These are phyloP conservation scores for Clitopilus passeckerianus DNA, from an alignment of 768 basidiomycete genomes.

Conservation along the genomic window DNA sequence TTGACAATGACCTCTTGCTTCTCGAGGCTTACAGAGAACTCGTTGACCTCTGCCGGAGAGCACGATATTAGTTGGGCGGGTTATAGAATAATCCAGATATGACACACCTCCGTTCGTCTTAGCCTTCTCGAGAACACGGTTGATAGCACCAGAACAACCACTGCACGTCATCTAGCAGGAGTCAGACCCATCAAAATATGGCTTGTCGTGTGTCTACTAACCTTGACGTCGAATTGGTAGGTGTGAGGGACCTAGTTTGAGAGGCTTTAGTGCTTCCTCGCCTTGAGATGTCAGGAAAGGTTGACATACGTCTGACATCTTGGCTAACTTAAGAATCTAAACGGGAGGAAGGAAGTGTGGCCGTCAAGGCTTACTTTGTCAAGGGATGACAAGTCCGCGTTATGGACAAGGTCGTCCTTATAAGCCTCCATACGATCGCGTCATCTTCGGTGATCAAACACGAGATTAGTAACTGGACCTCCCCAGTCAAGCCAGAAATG, in stretches of 20 bases:
- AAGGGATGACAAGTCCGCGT: not conserved
- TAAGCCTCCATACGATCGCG: conserved; percentile 11
- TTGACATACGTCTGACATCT: not conserved
- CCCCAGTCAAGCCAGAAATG: not conserved
- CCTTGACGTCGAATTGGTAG: conserved; percentile 87
- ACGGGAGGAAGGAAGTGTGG: not conserved
- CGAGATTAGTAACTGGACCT: not conserved
- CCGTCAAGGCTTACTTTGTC: not conserved
- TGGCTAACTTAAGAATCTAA: not conserved
- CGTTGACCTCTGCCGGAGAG: conserved; percentile 47
- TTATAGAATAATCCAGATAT: not conserved
- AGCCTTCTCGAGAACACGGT: conserved; percentile 67
- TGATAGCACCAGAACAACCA: conserved; percentile 83
- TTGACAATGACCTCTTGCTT: conserved; percentile 72
- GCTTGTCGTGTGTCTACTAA: conserved; percentile 16
- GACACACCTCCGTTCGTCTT: conserved; percentile 34
- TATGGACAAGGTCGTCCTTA: conserved; percentile 3
- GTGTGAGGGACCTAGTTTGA: conserved; percentile 28
- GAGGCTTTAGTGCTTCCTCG: conserved; percentile 3
- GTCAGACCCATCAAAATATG: not conserved
- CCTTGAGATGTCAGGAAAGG: not conserved
- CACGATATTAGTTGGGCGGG: not conserved
- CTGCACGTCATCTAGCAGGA: conserved; percentile 71
- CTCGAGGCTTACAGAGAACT: conserved; percentile 59
- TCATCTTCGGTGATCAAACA: conserved; percentile 4